Percentiles rank a stretch among this genome's conserved stretches.
Conservation (phyloP, 305 asterid genomes). For the Solanum hybrid region DNA sequence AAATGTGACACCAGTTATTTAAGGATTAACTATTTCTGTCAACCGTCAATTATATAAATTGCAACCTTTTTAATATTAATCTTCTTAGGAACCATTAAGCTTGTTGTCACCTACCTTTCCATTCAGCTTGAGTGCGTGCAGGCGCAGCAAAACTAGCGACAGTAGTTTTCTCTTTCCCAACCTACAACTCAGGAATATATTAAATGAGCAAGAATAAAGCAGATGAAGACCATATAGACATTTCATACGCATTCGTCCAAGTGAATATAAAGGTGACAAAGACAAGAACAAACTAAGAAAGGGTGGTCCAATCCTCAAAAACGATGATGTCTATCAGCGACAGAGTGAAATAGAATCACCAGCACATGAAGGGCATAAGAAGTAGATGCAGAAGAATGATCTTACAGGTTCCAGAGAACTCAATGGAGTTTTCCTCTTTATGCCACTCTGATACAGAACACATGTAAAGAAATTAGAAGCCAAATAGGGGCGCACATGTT, state of each 20-base stretch:
- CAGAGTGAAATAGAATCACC: not conserved
- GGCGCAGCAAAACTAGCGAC: not conserved
- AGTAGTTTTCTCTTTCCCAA: not conserved
- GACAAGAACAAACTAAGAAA: not conserved
- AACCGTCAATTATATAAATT: not conserved
- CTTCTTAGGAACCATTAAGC: not conserved
- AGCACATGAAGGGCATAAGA: not conserved
- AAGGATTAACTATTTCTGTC: not conserved
- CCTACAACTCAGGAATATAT: not conserved
- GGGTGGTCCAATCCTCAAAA: not conserved
- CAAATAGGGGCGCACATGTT: not conserved
- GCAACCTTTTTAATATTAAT: not conserved
- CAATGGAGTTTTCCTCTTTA: slow-evolving; percentile 1
- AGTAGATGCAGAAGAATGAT: not conserved
- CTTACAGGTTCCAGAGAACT: not conserved
- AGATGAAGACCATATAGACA: not conserved
- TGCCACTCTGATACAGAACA: slow-evolving; percentile 1
- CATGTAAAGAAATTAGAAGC: not conserved
- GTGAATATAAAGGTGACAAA: not conserved
- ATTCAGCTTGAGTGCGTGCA: not conserved
- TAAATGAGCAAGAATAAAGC: not conserved
- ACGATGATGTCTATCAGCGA: not conserved
- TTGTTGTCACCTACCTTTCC: not conserved
- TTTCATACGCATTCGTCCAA: not conserved
- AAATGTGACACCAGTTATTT: not conserved